Conservation (phyloP, 2,329 filamentous ascomycete species). For the Monilinia vaccinii-corymbosi region DNA sequence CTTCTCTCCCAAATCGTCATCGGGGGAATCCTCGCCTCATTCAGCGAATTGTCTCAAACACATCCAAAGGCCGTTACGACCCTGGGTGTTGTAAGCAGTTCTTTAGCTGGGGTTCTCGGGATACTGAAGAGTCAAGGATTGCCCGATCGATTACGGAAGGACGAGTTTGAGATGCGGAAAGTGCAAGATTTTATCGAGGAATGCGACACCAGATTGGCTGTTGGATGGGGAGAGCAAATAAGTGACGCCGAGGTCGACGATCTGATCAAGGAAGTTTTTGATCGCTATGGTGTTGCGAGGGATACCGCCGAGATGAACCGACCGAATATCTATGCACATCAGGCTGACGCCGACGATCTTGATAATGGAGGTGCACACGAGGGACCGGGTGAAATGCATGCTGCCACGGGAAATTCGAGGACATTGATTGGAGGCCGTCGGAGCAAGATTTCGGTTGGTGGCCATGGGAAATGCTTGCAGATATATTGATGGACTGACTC, state of each 20-base stretch:
- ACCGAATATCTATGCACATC: conserved; percentile 22
- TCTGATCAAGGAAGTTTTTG: conserved; percentile 21
- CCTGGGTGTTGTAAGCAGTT: conserved; percentile 53
- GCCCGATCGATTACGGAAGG: conserved; percentile 38
- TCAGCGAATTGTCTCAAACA: conserved; percentile 38
- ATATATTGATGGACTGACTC: background rate
- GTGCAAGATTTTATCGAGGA: conserved; percentile 47
- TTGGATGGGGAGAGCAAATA: conserved; percentile 14
- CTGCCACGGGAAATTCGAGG: background rate
- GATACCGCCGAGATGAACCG: conserved; percentile 25
- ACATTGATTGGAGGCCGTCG: background rate
- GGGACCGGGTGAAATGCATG: background rate
- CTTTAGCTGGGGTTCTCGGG: conserved; percentile 52
- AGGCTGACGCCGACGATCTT: conserved; percentile 36
- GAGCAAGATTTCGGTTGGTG: conserved; percentile 4
- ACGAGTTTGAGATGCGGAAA: conserved; percentile 38
- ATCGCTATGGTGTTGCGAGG: conserved; percentile 22
- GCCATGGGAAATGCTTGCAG: conserved; percentile 4
- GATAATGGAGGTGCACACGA: background rate
- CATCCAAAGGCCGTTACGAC: conserved; percentile 45
- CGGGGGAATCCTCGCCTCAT: conserved; percentile 38
- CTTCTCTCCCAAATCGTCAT: conserved; percentile 40
- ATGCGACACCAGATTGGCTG: conserved; percentile 38
- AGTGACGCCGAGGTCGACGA: conserved; percentile 17
- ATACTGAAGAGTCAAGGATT: conserved; percentile 43